phyloP scores from a whole-genome alignment of 192 early-diverging fungal species.

The Dissophora ornata region DNA sequence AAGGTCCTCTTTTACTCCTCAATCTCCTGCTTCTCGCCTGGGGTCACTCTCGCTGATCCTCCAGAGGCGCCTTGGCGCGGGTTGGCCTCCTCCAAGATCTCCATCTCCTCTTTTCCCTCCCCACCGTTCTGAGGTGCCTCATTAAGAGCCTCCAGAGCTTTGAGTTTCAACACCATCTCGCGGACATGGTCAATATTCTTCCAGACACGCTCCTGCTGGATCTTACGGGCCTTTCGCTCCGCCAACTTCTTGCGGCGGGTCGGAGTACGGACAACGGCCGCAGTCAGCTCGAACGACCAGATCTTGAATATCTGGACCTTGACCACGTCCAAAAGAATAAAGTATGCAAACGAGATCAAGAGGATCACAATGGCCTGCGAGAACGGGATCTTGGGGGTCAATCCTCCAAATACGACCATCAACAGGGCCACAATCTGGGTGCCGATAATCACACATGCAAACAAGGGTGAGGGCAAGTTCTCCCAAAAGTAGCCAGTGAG shows the following conservation, averaged over 20 bases:
- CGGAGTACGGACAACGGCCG: constrained; percentile 80
- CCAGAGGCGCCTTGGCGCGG: not conserved
- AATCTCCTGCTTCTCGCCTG: not conserved
- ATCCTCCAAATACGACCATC: constrained; percentile 74
- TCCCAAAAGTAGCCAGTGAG: constrained; percentile 88
- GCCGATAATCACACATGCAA: constrained; percentile 83
- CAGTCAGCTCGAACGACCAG: constrained; percentile 94
- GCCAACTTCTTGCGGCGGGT: constrained; percentile 72
- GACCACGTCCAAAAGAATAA: constrained; percentile 87
- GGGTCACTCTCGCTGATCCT: too few relatives aligned
- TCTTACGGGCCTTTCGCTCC: constrained; percentile 56
- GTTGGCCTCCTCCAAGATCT: not conserved
- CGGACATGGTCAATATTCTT: constrained; percentile 53
- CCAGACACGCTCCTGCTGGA: constrained; percentile 60
- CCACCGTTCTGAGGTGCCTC: constrained; percentile 16
- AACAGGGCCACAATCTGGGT: constrained; percentile 93
- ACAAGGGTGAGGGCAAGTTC: constrained; percentile 80
- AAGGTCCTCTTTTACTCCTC: not conserved
- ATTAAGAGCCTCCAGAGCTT: constrained; percentile 49
- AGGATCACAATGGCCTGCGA: constrained; percentile 80
- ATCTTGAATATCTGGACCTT: constrained; percentile 86
- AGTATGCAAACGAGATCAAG: constrained; percentile 79
- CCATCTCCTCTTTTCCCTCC: constrained; percentile 4
- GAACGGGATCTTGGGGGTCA: constrained; percentile 77
- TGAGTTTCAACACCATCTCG: constrained; percentile 49